Conservation (phyloP, 768 basidiomycete species). For the Coprinellus micaceus region DNA sequence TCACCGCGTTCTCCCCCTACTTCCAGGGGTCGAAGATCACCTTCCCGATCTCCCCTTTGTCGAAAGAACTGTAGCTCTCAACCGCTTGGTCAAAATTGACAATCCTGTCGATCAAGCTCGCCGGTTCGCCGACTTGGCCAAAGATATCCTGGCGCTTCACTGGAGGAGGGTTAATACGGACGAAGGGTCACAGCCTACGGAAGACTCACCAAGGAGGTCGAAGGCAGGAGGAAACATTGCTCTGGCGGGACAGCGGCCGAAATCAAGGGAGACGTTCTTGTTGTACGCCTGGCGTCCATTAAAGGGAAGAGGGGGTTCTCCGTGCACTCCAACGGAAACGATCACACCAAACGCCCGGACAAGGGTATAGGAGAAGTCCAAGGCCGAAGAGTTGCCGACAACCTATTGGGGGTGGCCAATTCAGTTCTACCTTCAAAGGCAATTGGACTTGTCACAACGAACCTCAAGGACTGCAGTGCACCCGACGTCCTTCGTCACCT, state of each 20-base stretch:
- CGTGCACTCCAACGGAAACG: constrained; percentile 71
- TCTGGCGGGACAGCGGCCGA: constrained; percentile 78
- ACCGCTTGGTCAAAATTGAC: constrained; percentile 55
- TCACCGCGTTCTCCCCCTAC: constrained; percentile 14
- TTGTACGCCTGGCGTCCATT: constrained; percentile 58
- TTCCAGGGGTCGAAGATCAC: constrained; percentile 75
- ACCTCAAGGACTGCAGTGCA: constrained; percentile 71
- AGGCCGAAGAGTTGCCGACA: constrained; percentile 64
- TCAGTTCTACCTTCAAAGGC: neutral
- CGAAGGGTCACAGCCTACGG: neutral
- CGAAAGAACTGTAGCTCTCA: constrained; percentile 61
- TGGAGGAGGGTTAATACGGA: constrained; percentile 13
- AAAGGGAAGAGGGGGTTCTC: constrained; percentile 50
- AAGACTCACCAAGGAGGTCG: constrained; percentile 49
- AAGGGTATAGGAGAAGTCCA: constrained; percentile 63
- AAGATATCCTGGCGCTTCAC: constrained; percentile 72
- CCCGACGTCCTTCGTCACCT: constrained; percentile 56
- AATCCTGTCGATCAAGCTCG: constrained; percentile 66
- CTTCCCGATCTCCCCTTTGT: constrained; percentile 72
- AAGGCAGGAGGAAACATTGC: constrained; percentile 73
- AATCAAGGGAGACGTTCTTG: constrained; percentile 78
- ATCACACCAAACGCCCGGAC: constrained; percentile 75
- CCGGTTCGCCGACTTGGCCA: constrained; percentile 59
- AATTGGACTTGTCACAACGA: constrained; percentile 13
- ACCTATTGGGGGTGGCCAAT: constrained; percentile 38